Base-by-base conservation (phyloP, 192 early-diverging fungal species). In the Mortierella antarctica region DNA sequence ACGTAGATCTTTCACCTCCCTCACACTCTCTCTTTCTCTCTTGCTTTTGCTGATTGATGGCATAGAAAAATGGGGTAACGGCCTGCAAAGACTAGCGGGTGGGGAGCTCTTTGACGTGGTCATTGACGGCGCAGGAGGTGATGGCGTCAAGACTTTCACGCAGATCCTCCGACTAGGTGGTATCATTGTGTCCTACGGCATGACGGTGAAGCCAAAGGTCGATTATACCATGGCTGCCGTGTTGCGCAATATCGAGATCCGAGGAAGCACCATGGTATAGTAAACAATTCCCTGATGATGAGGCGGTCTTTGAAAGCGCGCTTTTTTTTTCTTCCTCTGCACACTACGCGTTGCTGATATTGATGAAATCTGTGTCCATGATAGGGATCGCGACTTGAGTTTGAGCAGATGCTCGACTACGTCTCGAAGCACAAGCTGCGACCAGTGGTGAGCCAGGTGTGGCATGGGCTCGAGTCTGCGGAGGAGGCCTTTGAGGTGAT, bases 111-210 rank as follows among this genome's bases (percentile, higher is more conserved):
- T 93, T 46, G 81, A 89, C 50, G 78, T 84, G 17, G 75, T 93
- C 5, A 87, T 94, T 60, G 93, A 94, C 65, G 89, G 93, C 15
- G 90, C 91, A 41, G 86, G 91, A 31, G 92, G 91, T 41, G 77
- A 84, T 13, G 82, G 85, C 12, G 54, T 80, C 52, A 68, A 45
- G 12, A 48, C 74, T 6, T 90, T 87, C 73, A 58, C 78, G 6
- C 73, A 73, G 10, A 63, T 91, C 41, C 74, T 89, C 67, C 55
- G 74, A 14, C 45, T 62, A 7, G 89, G 89, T 21, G 90, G 90
- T 15, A 88, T 83, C 42, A 83, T 94, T 47, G 81, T 78, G 18
- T 79, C 82, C 12, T 93, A 91, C 66, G 92, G 92, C 21, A 87
- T 90, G 57, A 89, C 89, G 5, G 84, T 86, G 6, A 74, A 74